These are phyloP conservation scores for Rhizopogon rudus DNA, from an alignment of 768 basidiomycete genomes.

Conservation along the genomic window DNA sequence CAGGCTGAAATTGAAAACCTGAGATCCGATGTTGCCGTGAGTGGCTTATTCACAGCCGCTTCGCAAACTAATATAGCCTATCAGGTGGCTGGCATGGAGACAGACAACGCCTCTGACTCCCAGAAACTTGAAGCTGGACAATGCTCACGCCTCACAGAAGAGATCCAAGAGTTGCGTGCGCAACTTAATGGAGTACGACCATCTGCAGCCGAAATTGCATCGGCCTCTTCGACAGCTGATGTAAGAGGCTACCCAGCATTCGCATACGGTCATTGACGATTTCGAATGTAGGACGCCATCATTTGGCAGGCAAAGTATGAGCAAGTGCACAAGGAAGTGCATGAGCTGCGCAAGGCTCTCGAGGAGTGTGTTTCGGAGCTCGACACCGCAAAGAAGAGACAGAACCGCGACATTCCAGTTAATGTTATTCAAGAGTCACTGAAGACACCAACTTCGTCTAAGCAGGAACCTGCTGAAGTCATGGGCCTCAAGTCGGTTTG, in stretches of 20 bases:
- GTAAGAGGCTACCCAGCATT: neutral
- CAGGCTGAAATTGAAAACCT: constrained; percentile 83
- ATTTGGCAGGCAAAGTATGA: constrained; percentile 25
- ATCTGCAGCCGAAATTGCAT: constrained; percentile 15
- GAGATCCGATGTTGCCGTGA: constrained; percentile 70
- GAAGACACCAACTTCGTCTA: constrained; percentile 31
- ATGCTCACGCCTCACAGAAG: constrained; percentile 45
- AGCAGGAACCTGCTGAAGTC: constrained; percentile 62
- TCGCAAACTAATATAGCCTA: neutral
- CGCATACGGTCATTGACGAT: neutral
- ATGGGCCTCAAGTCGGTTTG: constrained; percentile 69
- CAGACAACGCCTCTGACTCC: constrained; percentile 34
- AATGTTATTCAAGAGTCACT: constrained; percentile 30
- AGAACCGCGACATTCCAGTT: constrained; percentile 52
- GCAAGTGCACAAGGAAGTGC: constrained; percentile 25
- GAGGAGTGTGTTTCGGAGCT: constrained; percentile 44
- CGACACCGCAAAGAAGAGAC: constrained; percentile 52
- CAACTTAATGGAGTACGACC: constrained; percentile 37
- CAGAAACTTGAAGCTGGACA: constrained; percentile 47
- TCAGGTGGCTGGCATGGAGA: constrained; percentile 45
- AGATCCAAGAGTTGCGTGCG: constrained; percentile 50
- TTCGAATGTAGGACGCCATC: constrained; percentile 12
- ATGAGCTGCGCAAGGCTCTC: constrained; percentile 26
- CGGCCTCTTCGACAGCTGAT: constrained; percentile 18
- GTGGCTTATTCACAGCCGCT: constrained; percentile 20